phyloP scores from a whole-genome alignment of 768 basidiomycete genomes.

The Termitomyces sp. region DNA sequence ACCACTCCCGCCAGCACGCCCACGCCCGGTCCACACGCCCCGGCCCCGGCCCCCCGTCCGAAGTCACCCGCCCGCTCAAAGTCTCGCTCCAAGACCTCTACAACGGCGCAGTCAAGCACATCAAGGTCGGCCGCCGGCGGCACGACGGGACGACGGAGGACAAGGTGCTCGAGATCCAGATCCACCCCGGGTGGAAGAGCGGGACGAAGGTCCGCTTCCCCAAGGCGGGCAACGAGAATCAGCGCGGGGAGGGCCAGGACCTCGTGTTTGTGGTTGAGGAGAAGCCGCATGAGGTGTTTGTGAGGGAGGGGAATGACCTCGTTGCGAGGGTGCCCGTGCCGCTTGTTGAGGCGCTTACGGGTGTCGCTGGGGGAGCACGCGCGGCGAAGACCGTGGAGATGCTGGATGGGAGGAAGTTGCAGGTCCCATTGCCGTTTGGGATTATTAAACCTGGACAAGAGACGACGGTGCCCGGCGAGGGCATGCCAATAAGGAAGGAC shows the following conservation, averaged over 20 bases:
- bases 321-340: conserved; percentile 57
- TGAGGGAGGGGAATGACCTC: conserved; percentile 81
- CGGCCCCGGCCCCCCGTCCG: conserved; percentile 31
- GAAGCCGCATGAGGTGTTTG: conserved; percentile 78
- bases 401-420: conserved; percentile 78
- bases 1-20: conserved; percentile 17
- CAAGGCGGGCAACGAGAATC: conserved; percentile 78
- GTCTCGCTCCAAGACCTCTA: conserved; percentile 86
- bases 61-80: conserved; percentile 81
- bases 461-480: conserved; percentile 69
- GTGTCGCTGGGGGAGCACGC: conserved; percentile 30
- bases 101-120: conserved; percentile 78
- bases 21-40: conserved; percentile 24
- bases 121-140: conserved; percentile 79
- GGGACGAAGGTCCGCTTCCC: conserved; percentile 94
- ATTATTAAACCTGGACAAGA: conserved; percentile 77
- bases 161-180: conserved; percentile 76
- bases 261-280: conserved; percentile 98
- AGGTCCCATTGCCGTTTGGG: conserved; percentile 61
- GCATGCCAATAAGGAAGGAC: conserved; percentile 89
- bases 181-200: conserved; percentile 91
- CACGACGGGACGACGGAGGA: conserved; percentile 78
- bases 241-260: conserved; percentile 69
- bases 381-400: conserved; percentile 57
- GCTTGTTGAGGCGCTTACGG: conserved; percentile 80